These are phyloP conservation scores for Kockiozyma suomiensis DNA, from an alignment of 805 yeast genomes.

Conservation along the genomic window DNA sequence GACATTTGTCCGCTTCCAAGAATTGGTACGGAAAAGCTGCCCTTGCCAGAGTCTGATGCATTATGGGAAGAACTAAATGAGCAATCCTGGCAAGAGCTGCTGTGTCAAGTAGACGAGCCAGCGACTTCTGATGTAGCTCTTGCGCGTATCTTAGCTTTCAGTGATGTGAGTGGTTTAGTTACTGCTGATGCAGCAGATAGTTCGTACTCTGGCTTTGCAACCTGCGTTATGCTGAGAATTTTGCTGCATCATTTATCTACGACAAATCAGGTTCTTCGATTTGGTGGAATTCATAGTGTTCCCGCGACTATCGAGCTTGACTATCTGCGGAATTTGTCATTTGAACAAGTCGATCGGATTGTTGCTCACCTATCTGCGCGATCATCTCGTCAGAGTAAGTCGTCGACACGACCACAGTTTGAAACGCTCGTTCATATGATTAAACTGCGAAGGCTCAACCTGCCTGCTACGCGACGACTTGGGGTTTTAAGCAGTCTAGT, in stretches of 20 bases:
- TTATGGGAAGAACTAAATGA: slow-evolving; percentile 32
- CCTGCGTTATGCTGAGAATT: slow-evolving; percentile 14
- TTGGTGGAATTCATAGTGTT: slow-evolving; percentile 18
- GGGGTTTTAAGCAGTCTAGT: slow-evolving; percentile 19
- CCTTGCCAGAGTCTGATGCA: slow-evolving; percentile 36
- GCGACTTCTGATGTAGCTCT: slow-evolving; percentile 20
- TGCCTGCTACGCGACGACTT: slow-evolving; percentile 19
- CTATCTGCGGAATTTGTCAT: slow-evolving; percentile 15
- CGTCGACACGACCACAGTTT: slow-evolving; percentile 7
- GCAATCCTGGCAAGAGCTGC: slow-evolving; percentile 7
- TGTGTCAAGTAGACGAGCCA: slow-evolving; percentile 5
- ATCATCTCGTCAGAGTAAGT: slow-evolving; percentile 1
- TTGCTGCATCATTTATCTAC: slow-evolving; percentile 21
- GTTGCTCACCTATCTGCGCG: slow-evolving; percentile 13
- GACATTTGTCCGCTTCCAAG: slow-evolving; percentile 24
- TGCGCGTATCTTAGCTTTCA: slow-evolving; percentile 7
- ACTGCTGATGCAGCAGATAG: not conserved
- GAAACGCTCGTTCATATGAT: slow-evolving; percentile 17
- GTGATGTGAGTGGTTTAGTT: slow-evolving; percentile 8
- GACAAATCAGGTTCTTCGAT: slow-evolving; percentile 18
- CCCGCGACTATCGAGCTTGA: slow-evolving; percentile 22
- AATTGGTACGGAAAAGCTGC: slow-evolving; percentile 32
- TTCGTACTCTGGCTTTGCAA: slow-evolving; percentile 15
- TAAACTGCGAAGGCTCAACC: slow-evolving; percentile 13
- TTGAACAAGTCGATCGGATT: slow-evolving; percentile 20